Evolutionary conservation across 345 rosid species (phyloP), one percentile per base, ranked within the genome.

Genomic region (Populus deltoides): DNA sequence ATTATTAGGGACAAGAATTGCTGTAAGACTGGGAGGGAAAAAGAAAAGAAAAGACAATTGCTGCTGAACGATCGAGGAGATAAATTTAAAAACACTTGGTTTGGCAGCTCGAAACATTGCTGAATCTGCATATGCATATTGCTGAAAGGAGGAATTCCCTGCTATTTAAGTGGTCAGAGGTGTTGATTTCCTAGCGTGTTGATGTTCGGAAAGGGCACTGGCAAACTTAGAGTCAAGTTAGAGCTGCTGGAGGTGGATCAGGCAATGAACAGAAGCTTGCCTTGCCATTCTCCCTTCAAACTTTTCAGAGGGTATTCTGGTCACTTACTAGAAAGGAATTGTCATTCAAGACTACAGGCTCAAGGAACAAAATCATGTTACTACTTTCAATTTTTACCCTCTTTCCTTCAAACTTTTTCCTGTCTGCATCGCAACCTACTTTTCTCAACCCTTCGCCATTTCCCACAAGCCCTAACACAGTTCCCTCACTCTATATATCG

Each of bases 351-450:
- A 22, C 70, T 80, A 68, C 80, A 72, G 77, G 12, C 3, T 55
- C 20, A 74, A 68, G 77, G 77, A 81, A 77, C 72, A 79, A 80
- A 78, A 80, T 66, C 75, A 82, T 75, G 82, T 59, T 71, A 76
- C 78, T 79, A 77, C 68, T 78, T 51, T 71, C 45, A 77, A 74
- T 74, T 79, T 85, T 82, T 61, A 71, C 78, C 84, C 29, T 45
- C 27, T 22, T 2, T 6, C 49, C 6, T 39, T 25, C 16, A 31
- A 72, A 25, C 59, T 22, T 53, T 73, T 63, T 69, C 25, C 71
- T 70, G 85, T 84, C 81, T 71, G 76, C 75, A 74, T 71, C 81
- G 5, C 66, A 66, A 71, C 81, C 87, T 47, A 72, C 66, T 75
- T 43, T 43, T 43, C 59, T 41, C 41, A 62, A 57, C 41, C 35